phyloP scores from a whole-genome alignment of 257 asterid genomes.

The Anisodus tanguticus region DNA sequence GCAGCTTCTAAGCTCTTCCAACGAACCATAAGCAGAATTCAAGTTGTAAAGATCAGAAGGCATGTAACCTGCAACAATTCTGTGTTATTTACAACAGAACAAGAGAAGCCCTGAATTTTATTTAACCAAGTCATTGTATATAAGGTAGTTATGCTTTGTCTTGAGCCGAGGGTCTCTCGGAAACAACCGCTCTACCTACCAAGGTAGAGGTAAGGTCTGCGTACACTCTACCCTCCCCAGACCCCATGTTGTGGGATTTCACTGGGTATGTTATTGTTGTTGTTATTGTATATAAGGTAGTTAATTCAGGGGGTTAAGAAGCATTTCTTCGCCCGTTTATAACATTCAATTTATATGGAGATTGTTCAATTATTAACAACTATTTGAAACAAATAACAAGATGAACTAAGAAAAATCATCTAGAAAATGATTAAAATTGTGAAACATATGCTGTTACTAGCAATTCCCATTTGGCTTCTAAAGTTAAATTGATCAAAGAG shows the following conservation, averaged over 20 bases:
- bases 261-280: too few relatives aligned
- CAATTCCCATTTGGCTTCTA: conserved; percentile 11
- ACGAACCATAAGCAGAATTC: conserved; percentile 49
- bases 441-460: background rate
- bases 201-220: too few relatives aligned
- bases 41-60: conserved; percentile 57
- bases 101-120: background rate
- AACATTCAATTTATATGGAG: background rate
- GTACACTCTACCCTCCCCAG: too few relatives aligned
- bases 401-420: background rate
- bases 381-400: background rate
- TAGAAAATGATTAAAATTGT: conserved; percentile 6
- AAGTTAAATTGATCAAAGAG: conserved; percentile 13
- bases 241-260: too few relatives aligned
- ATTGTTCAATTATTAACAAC: background rate
- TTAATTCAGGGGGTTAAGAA: conserved; percentile 15
- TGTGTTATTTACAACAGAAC: conserved; percentile 24
- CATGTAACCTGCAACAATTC: conserved; percentile 48
- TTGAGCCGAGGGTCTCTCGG: too few relatives aligned
- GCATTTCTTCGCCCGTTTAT: background rate
- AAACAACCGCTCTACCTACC: too few relatives aligned
- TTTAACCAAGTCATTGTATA: background rate
- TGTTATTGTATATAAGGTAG: background rate
- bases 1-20: conserved; percentile 45
- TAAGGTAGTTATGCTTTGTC: background rate